Conservation (phyloP, 2,329 filamentous ascomycete species). For the Ambrosiella cleistominuta region DNA sequence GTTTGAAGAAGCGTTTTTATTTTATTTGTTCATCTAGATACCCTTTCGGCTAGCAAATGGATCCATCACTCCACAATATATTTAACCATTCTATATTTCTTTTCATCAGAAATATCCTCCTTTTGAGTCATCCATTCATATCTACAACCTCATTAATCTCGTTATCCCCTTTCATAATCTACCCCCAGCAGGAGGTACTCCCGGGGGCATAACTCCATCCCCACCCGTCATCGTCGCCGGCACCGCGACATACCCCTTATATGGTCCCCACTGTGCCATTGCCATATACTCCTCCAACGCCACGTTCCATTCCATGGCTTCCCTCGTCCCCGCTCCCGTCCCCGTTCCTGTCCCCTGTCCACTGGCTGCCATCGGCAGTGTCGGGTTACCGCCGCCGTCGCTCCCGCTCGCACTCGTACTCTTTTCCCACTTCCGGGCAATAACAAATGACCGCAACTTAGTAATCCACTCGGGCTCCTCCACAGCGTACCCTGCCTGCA, state of each 20-base stretch:
- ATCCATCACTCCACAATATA: neutral
- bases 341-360: neutral
- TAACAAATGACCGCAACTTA: conserved; percentile 28
- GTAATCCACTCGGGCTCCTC: conserved; percentile 30
- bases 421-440: conserved; percentile 17
- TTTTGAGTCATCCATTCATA: neutral
- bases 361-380: neutral
- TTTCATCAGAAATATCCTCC: neutral
- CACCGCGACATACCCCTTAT: conserved; percentile 1
- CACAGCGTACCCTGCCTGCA: conserved; percentile 26
- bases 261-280: conserved; percentile 10
- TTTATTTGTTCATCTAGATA: neutral
- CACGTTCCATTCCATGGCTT: conserved; percentile 32
- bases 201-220: too few species aligned
- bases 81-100: neutral
- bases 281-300: conserved; percentile 26
- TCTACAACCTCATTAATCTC: neutral
- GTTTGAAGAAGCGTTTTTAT: neutral
- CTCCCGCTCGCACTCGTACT: neutral
- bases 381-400: neutral
- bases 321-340: neutral
- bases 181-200: neutral
- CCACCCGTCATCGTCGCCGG: neutral
- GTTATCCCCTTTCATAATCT: neutral
- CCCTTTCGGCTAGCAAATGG: neutral